Evolutionary conservation across 495 filamentous ascomycete genomes (phyloP), one percentile per base, ranked within the genome.

Genomic region (Opeltia flavorubescens): DNA sequence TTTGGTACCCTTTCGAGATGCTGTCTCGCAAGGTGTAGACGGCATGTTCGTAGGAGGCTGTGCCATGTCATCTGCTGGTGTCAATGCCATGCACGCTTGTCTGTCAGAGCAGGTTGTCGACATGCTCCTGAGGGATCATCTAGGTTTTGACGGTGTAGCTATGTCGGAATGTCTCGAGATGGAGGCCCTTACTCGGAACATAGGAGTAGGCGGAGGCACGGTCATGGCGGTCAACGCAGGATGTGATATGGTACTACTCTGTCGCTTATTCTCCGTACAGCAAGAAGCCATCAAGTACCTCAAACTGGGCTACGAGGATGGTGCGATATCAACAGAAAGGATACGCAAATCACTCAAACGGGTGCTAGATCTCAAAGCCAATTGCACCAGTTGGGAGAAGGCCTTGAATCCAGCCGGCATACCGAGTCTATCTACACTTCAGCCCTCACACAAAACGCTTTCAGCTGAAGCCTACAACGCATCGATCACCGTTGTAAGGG

Each of bases 131-230:
- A 72, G 87, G 15, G 80, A 81, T 41, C 84, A 93, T 50, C 71
- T 94, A 36, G 80, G 83, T 6, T 94, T 94, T 55, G 72, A 85
- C 47, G 87, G 87, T 2, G 87, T 94, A 5, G 86, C 86, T n/a
- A 83, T 94, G 35, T 93, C 86, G 0, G 87, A 94, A 55, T 94
- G 87, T 48, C 68, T 94, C n/a, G 87, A 94, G 60, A 94, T 94
- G 87, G 87, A 94, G 53, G 85, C 86, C 1, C 70, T 94, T 12
- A 83, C 82, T 43, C 84, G 88, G 51, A 89, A 94, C 51, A 91
- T 94, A 51, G 87, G 87, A 11, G 84, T 94, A n/a, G 82, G 85
- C 48, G 86, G 86, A 12, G 86, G 87, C 13, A 91, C 84, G 0
- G 85, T 94, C 46, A 94, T 94, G 87, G 87, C 87, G 0, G 84